Evolutionary conservation across 495 filamentous ascomycete species (phyloP), one percentile per base, ranked within the genome.

Genomic region (Cryomyces minteri): DNA sequence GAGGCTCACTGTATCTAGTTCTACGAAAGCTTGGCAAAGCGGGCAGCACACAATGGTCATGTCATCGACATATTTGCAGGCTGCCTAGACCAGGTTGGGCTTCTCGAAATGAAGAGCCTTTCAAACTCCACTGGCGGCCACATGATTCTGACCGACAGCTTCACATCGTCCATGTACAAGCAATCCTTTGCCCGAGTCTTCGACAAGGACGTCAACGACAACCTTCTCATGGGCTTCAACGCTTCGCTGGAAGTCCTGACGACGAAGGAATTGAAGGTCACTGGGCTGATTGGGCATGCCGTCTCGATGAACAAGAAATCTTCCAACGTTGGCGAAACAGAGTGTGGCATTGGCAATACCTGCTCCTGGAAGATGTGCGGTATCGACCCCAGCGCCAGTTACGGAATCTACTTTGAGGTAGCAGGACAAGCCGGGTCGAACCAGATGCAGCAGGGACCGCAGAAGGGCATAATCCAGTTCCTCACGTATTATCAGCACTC

Each of bases 281-380:
- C 92, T 32, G 92, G 92, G 41, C 73, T 99, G 40, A 99, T 99
- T 58, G 92, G 92, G 14, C 92, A 96, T 59, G 92, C 90, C 2
- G 77, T 96, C 32, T 94, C 87, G 4, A 66, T 94, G 58, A 95
- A 95, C 68, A 99, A 96, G 69, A 99, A 99, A 58, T 95, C 90
- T 2, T 79, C 81, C 7, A 93, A 85, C 5, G 92, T 99, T 30
- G 92, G 92, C 39, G 92, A 99, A 66, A 96, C 90, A 0, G 92
- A 99, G 59, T 92, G 87, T 61, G 92, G 92, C 53, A 95, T 96
- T 54, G 92, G 92, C 56, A 96, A 96, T 57, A 99, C 92, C 5
- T 96, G 92, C 64, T 88, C 87, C 2, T 99, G 92, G 92, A 99
- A 96, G 66, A 95, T 99, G 87, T 96, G 90, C 55, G 85, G 84